These are phyloP conservation scores for Lippia alba DNA, from an alignment of 305 asterid species.

Conservation along the genomic window DNA sequence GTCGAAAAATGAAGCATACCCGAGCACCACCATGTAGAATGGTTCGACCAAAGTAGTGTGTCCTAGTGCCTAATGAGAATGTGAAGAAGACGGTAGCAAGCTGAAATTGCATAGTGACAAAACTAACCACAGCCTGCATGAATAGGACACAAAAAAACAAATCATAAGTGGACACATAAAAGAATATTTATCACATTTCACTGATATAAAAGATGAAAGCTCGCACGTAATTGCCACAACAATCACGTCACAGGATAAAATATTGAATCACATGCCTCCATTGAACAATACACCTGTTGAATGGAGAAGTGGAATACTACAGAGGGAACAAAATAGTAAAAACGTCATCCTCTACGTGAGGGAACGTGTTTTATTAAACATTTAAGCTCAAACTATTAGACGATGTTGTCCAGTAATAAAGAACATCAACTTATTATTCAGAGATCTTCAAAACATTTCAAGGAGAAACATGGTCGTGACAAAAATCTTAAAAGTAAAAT, in stretches of 20 bases:
- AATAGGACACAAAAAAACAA: conserved; percentile 24
- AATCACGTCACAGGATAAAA: neutral
- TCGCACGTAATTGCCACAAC: conserved; percentile 4
- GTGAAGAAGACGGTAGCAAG: conserved; percentile 92
- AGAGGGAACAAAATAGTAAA: neutral
- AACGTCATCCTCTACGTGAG: too few species aligned
- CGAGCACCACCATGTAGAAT: conserved; percentile 97
- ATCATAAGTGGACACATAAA: conserved; percentile 24
- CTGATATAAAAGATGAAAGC: conserved; percentile 2
- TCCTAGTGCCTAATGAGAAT: conserved; percentile 88
- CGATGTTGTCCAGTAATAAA: too few species aligned
- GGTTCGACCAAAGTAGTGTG: conserved; percentile 96
- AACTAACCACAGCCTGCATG: conserved; percentile 82
- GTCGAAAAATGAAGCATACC: conserved; percentile 52
- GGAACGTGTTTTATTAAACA: too few species aligned
- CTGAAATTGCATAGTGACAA: conserved; percentile 98
- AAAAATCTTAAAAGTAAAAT: too few species aligned
- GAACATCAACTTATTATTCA: too few species aligned
- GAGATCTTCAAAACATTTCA: too few species aligned
- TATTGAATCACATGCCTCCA: neutral
- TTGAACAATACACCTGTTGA: neutral
- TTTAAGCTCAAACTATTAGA: too few species aligned
- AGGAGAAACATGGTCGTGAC: too few species aligned
- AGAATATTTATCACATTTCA: conserved; percentile 14
- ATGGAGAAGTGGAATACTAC: conserved; percentile 3